These are phyloP conservation scores for Pulicaria dysenterica DNA, from an alignment of 129 eudicot species.

Conservation along the genomic window DNA sequence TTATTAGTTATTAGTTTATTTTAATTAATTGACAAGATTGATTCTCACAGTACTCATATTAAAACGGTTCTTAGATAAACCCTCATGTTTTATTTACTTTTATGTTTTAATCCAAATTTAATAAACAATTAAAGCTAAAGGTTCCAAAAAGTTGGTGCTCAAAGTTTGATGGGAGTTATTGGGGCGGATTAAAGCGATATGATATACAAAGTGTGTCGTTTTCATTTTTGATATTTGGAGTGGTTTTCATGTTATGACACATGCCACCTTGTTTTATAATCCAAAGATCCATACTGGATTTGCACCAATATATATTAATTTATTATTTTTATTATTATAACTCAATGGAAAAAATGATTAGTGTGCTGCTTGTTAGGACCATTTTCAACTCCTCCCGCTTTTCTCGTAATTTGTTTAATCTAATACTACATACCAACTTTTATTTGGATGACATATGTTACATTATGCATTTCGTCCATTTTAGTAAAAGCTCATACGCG, in stretches of 20 bases:
- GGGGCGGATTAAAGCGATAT: background rate
- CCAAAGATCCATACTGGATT: slow-evolving; percentile 33
- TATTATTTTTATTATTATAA: slow-evolving; percentile 8
- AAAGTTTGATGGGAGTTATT: slow-evolving; percentile 18
- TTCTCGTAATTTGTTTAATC: background rate
- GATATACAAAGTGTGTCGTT: background rate
- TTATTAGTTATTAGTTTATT: no score
- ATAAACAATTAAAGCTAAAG: background rate
- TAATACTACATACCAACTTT: no score
- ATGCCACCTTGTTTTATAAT: slow-evolving; percentile 26
- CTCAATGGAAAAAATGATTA: slow-evolving; percentile 11
- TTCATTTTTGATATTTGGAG: background rate
- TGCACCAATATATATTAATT: slow-evolving; percentile 23
- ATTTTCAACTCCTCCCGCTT: slow-evolving; percentile 14
- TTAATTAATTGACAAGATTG: no score
- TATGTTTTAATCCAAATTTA: background rate
- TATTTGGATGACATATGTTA: no score
- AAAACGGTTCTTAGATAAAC: no score
- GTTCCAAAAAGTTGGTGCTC: background rate
- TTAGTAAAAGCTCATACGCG: background rate
- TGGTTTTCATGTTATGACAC: slow-evolving; percentile 39
- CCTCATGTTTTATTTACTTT: no score
- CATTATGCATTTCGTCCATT: no score
- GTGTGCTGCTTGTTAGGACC: slow-evolving; percentile 1
- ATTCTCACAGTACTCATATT: no score